A percentile compares a stretch with the other conserved stretches of the same genome.
Evolutionary conservation across 768 basidiomycete species (phyloP).

Genomic region (Mycena galericulata): DNA sequence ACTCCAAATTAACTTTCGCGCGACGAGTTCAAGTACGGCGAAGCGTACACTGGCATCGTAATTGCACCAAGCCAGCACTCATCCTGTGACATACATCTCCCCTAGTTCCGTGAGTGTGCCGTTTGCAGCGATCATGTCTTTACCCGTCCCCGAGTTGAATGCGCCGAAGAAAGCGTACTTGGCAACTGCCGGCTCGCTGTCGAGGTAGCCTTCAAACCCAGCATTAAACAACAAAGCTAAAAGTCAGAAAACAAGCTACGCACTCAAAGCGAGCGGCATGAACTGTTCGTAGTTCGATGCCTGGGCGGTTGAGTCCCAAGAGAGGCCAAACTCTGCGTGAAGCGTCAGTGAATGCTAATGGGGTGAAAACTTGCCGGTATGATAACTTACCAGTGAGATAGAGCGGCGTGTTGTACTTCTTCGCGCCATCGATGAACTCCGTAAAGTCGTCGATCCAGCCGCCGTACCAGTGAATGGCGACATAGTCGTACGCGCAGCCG

Average conservation of each 20-base stretch:
- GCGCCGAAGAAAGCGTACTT: slow-evolving; percentile 19
- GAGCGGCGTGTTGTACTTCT: slow-evolving; percentile 14
- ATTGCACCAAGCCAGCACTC: too few relatives aligned
- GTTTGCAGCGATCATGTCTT: slow-evolving; percentile 17
- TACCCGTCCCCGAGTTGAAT: slow-evolving; percentile 6
- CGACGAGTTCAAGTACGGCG: too few relatives aligned
- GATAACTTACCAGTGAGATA: slow-evolving; percentile 6
- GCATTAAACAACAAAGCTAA: background rate
- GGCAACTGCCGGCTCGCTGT: slow-evolving; percentile 9
- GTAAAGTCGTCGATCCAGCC: slow-evolving; percentile 12
- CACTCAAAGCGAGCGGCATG: slow-evolving; percentile 12
- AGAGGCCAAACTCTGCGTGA: background rate
- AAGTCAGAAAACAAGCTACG: background rate
- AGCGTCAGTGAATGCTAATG: background rate
- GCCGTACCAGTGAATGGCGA: slow-evolving; percentile 16
- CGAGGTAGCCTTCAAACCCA: background rate
- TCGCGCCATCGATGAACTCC: background rate
- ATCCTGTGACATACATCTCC: slow-evolving; percentile 4
- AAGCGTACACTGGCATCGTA: too few relatives aligned
- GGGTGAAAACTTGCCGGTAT: too few relatives aligned
- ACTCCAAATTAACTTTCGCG: too few relatives aligned
- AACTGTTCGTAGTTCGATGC: background rate
- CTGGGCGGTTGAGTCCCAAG: background rate
- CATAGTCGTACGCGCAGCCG: slow-evolving; percentile 12
- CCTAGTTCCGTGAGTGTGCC: slow-evolving; percentile 16